phyloP scores from a whole-genome alignment of 192 early-diverging fungal species.

The Martensiomyces pterosporus region DNA sequence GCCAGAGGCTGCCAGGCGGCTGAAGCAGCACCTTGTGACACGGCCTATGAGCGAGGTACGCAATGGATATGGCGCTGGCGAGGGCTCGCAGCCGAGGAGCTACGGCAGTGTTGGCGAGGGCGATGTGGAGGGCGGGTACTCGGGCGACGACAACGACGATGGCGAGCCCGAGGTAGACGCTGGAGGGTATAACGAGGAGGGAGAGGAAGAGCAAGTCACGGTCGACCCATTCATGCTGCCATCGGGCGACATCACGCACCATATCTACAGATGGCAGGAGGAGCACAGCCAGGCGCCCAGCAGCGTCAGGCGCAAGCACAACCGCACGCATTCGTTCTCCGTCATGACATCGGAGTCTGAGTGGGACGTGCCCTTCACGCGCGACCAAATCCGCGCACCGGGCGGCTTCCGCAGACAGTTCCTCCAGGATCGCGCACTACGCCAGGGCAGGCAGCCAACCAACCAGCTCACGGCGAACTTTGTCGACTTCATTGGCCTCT shows the following conservation, averaged over 20 bases:
- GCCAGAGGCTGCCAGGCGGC: constrained; percentile 58
- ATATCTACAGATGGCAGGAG: constrained; percentile 88
- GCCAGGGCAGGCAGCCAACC: constrained; percentile 54
- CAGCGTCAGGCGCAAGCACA: constrained; percentile 15
- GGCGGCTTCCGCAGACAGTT: constrained; percentile 90
- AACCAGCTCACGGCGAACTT: constrained; percentile 86
- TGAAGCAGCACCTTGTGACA: constrained; percentile 67
- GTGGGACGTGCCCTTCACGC: constrained; percentile 51
- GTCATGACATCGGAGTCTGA: constrained; percentile 52
- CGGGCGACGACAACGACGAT: constrained; percentile 19
- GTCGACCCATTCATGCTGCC: constrained; percentile 55
- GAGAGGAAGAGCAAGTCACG: constrained; percentile 16
- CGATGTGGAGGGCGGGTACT: constrained; percentile 19
- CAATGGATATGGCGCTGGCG: constrained; percentile 32
- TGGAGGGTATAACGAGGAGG: constrained; percentile 25
- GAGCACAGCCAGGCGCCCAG: constrained; percentile 29
- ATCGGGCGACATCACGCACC: constrained; percentile 77
- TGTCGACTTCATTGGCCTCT: constrained; percentile 89
- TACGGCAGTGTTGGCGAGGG: constrained; percentile 21
- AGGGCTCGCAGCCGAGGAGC: constrained; percentile 42
- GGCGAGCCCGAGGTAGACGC: constrained; percentile 9
- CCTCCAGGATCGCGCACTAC: constrained; percentile 65
- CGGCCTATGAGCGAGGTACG: constrained; percentile 26
- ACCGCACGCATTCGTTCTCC: constrained; percentile 37
- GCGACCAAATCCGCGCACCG: constrained; percentile 61